A percentile compares a stretch with the other conserved stretches of the same genome.
These are phyloP conservation scores for Ananas comosus DNA, from an alignment of 176 grass and related monocot genomes.

Conservation along the genomic window DNA sequence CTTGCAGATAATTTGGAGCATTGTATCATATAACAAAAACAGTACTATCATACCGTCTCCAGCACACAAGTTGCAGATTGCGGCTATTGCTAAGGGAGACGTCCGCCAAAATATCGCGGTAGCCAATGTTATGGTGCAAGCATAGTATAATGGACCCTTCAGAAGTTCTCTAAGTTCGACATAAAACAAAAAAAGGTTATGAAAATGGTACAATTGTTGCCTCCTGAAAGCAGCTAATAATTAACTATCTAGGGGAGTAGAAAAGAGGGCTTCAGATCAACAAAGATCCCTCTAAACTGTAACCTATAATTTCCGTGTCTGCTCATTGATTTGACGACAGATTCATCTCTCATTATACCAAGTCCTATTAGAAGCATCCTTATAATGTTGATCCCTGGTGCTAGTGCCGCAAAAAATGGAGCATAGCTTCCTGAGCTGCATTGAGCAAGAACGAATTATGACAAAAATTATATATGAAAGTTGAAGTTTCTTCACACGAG, in stretches of 20 bases:
- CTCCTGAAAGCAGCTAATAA: too few species aligned
- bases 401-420: slow-evolving; percentile 53
- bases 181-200: slow-evolving; percentile 8
- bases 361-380: slow-evolving; percentile 67
- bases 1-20: not conserved
- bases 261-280: too few species aligned
- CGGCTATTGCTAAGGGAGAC: slow-evolving; percentile 64
- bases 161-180: slow-evolving; percentile 53
- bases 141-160: slow-evolving; percentile 73
- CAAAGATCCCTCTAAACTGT: too few species aligned
- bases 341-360: slow-evolving; percentile 68
- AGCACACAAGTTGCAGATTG: slow-evolving; percentile 71
- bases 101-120: slow-evolving; percentile 67
- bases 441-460: slow-evolving; percentile 2
- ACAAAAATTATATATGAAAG: not conserved
- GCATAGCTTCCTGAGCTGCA: slow-evolving; percentile 43
- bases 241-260: too few species aligned
- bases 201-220: not conserved
- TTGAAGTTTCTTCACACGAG: not conserved
- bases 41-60: slow-evolving; percentile 53
- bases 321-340: slow-evolving; percentile 75
- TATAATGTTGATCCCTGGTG: slow-evolving; percentile 41
- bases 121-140: slow-evolving; percentile 55
- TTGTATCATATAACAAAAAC: not conserved
- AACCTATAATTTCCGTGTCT: slow-evolving; percentile 67